Base-by-base conservation (phyloP, 139 green algal species). In the Pycnococcus provasolii region DNA sequence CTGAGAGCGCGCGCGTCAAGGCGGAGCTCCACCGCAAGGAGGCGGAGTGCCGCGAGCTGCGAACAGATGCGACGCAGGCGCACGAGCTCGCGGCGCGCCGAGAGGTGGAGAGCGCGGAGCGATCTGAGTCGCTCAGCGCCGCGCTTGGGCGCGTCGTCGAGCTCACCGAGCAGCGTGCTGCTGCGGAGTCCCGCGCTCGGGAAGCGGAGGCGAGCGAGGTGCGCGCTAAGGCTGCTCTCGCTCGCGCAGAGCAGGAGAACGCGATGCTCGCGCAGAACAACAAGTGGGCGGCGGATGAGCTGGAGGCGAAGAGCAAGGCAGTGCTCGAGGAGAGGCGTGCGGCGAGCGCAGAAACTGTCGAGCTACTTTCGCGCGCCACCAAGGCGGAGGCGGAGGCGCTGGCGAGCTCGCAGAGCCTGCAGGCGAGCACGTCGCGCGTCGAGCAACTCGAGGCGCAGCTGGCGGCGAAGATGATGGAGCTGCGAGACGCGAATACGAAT, bases 221-320 rank as follows among this genome's bases (percentile, higher is more conserved):
- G 54, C 41, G 5, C 26, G 54, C 6, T 60, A 60, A 8, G 8
- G 41, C 54, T 7, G 6, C 9, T 26, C 54, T 26, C 54, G 26
- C 26, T 26, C 26, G 26, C 26, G 26, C 26, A 4, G 59, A 66
- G 58, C 61, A 73, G 48, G 43, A 75, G 61, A 42, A 65, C 2
- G n/a, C 39, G 3, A 26, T 64, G 9, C 15, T 62, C 5, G 43
- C 66, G 42, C 48, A 71, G 70, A 62, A 76, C 70, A 76, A 71
- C 70, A 43, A 64, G 13, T 76, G 70, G 70, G 57, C 72, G 9
- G 42, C 60, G 7, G 52, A 61, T 39, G 62, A 76, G 63, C 53
- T 76, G 5, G 43, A 53, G 43, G 26, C 42, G n/a, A 76, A 76
- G 57, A 57, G 41, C 4, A 43, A 54, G 26, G 62, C 59, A 4